Evolutionary conservation across 371 early-diverging fungal species (phyloP).

Genomic region (Coemansia sp.): DNA sequence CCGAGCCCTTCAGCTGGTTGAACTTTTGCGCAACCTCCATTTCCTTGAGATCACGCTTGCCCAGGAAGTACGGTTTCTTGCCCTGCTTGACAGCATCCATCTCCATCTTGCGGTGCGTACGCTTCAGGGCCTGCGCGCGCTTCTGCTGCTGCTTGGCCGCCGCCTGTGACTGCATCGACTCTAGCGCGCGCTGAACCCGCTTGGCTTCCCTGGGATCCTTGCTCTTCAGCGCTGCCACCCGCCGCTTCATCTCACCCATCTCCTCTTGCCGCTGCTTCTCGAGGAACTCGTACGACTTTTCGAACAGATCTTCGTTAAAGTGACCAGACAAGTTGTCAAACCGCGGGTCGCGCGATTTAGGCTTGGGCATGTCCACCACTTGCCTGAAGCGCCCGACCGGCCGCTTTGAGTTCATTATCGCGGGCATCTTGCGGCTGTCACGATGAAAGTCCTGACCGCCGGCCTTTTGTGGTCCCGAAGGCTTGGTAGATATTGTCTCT

Average conservation of each 20-base stretch:
- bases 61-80: conserved; percentile 88
- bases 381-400: conserved; percentile 76
- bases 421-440: conserved; percentile 60
- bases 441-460: conserved; percentile 37
- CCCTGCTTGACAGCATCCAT: conserved; percentile 75
- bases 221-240: conserved; percentile 63
- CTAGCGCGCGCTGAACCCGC: conserved; percentile 24
- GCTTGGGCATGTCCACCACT: conserved; percentile 62
- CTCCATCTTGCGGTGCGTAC: conserved; percentile 80
- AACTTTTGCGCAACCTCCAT: conserved; percentile 78
- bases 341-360: conserved; percentile 83
- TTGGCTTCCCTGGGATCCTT: conserved; percentile 33
- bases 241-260: conserved; percentile 62
- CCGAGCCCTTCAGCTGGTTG: conserved; percentile 60
- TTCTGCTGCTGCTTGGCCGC: conserved; percentile 55
- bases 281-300: conserved; percentile 81
- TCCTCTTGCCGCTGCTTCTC: conserved; percentile 74
- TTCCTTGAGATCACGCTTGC: conserved; percentile 80
- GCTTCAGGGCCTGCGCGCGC: conserved; percentile 63
- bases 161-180: conserved; percentile 41
- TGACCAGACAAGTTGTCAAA: conserved; percentile 85
- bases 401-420: conserved; percentile 77
- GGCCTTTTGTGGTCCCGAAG: not conserved
- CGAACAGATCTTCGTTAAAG: conserved; percentile 81
- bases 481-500: conserved; percentile 47